Conservation (phyloP, 129 eudicot species). For the Chrysanthemum seticuspe region DNA sequence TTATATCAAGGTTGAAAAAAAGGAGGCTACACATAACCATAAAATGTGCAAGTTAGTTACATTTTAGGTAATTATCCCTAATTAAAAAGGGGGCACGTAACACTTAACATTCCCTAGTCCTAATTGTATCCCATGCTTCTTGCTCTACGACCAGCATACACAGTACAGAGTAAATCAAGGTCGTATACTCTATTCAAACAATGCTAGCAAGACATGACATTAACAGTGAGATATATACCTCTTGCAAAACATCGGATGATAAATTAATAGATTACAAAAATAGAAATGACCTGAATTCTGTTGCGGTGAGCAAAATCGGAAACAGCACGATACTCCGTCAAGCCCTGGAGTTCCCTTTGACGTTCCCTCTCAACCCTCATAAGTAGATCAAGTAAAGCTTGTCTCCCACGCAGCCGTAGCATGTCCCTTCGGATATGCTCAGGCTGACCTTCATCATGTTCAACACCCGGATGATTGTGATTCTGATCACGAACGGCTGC, state of each 20-base stretch:
- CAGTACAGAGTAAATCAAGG: no score
- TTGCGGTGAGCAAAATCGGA: slow-evolving; percentile 97
- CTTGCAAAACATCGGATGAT: neutral
- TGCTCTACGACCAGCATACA: no score
- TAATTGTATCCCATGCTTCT: no score
- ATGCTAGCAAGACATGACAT: no score
- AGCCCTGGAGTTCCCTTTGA: slow-evolving; percentile 89
- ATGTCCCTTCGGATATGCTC: slow-evolving; percentile 89
- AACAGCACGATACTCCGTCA: slow-evolving; percentile 92
- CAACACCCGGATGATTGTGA: slow-evolving; percentile 50
- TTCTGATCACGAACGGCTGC: slow-evolving; percentile 28
- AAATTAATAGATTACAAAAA: neutral
- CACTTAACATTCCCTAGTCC: no score
- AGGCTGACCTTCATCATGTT: slow-evolving; percentile 81
- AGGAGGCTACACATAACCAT: no score
- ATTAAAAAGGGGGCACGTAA: no score
- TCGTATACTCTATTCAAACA: no score
- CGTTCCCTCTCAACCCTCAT: slow-evolving; percentile 86
- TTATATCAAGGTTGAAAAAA: no score
- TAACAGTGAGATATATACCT: no score
- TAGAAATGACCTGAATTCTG: slow-evolving; percentile 76
- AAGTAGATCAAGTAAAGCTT: slow-evolving; percentile 88
- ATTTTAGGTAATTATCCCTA: no score
- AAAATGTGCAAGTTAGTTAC: no score
- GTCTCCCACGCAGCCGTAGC: slow-evolving; percentile 92